Evolutionary conservation across 257 asterid species (phyloP), one percentile per base, ranked within the genome.

Genomic region (Thymus mandschuricus): DNA sequence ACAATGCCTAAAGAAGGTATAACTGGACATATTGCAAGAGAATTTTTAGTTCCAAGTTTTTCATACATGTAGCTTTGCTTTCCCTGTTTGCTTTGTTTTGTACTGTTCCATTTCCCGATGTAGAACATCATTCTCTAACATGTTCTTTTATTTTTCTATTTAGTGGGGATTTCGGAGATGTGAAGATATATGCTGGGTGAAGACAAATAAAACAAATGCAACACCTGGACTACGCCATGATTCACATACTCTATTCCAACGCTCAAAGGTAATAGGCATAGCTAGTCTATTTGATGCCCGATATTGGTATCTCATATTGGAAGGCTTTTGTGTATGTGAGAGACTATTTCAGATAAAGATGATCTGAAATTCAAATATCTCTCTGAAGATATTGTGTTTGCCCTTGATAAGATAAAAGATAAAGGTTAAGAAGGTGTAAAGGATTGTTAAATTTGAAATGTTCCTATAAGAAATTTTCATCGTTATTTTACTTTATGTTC

Each of bases 161-260:
- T 76, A 95, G 99, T 95, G 99, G 99, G 99, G 99, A 76, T 95
- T 95, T 79, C 95, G 99, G 69, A 88, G 99, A 82, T 95, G 99
- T 86, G 99, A 95, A 85, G 99, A 95, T 80, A 92, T 95, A 83
- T 95, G 98, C 82, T 95, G 99, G 99, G 99, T 95, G 83, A 95
- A 95, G 86, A 89, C 96, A 29, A 95, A 95, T 81, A 95, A 95
- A 81, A 82, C 86, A 54, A 95, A 79, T 83, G 99, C 97, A 68
- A 85, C 96, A 77, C 97, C 97, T 48, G 99, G 98, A 71, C 72
- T 88, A 80, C 97, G 99, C 50, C 99, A 95, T 76, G 99, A 95
- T 82, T 89, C 98, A 76, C 98, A 86, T 81, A 95, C 99, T 79
- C 81, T 95, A 44, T 87, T 88, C 75, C 99, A 95, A 81, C 96